phyloP scores from a whole-genome alignment of 2,329 filamentous ascomycete species.

The Aspergillus pseudoterreus region DNA sequence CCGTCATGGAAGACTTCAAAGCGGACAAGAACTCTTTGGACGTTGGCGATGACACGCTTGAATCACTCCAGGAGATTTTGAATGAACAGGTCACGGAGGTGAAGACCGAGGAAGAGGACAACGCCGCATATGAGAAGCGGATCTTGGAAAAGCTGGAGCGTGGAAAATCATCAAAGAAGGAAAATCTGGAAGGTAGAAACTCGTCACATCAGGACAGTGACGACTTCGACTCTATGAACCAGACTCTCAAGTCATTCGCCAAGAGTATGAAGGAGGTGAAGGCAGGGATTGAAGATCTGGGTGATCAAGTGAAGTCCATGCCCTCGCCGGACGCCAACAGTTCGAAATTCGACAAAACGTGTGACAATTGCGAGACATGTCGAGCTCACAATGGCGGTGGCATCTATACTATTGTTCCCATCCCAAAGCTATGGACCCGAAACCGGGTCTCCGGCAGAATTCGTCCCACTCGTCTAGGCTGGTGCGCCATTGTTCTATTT shows the following conservation, averaged over 20 bases:
- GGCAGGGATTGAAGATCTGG: slow-evolving; percentile 37
- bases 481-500: slow-evolving; percentile 37
- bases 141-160: slow-evolving; percentile 22
- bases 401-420: slow-evolving; percentile 29
- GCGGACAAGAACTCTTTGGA: slow-evolving; percentile 35
- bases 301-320: slow-evolving; percentile 30
- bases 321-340: slow-evolving; percentile 10
- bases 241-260: slow-evolving; percentile 38
- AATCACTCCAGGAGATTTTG: slow-evolving; percentile 42
- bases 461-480: slow-evolving; percentile 37
- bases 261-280: slow-evolving; percentile 41
- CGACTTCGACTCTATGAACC: slow-evolving; percentile 35
- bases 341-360: slow-evolving; percentile 2
- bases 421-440: slow-evolving; percentile 36
- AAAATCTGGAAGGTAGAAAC: slow-evolving; percentile 18
- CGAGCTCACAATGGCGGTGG: slow-evolving; percentile 22
- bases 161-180: slow-evolving; percentile 11
- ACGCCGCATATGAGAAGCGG: slow-evolving; percentile 30
- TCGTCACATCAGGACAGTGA: slow-evolving; percentile 19
- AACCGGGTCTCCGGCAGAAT: slow-evolving; percentile 24
- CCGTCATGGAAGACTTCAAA: slow-evolving; percentile 39
- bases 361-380: slow-evolving; percentile 21
- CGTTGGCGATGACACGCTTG: slow-evolving; percentile 44
- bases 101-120: slow-evolving; percentile 28
- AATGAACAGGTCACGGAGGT: slow-evolving; percentile 25